These are phyloP conservation scores for Trichoderma parareesei DNA, from an alignment of 495 filamentous ascomycete genomes.

Conservation along the genomic window DNA sequence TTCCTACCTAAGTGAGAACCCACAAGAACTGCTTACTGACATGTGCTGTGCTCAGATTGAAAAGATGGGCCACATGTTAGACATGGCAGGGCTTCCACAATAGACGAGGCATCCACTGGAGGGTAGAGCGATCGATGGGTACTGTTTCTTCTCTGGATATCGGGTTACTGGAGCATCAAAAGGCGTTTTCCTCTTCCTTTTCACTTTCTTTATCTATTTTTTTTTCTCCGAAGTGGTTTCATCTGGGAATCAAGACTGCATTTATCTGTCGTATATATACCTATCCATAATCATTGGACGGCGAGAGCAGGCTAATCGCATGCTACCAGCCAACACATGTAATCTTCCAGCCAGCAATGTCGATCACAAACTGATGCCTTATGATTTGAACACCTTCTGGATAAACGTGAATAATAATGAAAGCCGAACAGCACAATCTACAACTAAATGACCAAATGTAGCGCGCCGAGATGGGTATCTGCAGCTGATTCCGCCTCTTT, in stretches of 20 bases:
- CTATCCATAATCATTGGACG: neutral
- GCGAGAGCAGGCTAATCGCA: neutral
- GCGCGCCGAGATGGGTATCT: too few relatives aligned
- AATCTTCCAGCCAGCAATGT: neutral
- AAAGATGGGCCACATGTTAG: constrained; percentile 36
- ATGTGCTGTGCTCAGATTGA: constrained; percentile 28
- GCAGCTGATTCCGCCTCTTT: too few relatives aligned
- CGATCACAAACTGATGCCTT: neutral
- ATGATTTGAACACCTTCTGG: neutral
- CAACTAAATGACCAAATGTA: too few relatives aligned
- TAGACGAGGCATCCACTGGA: neutral
- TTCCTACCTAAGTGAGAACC: constrained; percentile 10
- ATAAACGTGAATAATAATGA: neutral
- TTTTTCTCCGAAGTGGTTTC: neutral
- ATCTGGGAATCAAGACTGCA: neutral
- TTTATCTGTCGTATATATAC: neutral
- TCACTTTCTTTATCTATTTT: neutral
- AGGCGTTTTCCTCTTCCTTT: neutral
- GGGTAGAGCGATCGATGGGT: neutral
- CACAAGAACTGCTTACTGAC: constrained; percentile 6
- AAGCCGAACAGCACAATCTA: neutral
- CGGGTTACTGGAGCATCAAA: neutral
- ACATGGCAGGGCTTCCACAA: constrained; percentile 17
- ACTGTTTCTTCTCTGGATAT: neutral
- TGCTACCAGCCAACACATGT: neutral